These are phyloP conservation scores for Phytophthora quininea DNA, from an alignment of 352 stramenopile species.

Conservation along the genomic window DNA sequence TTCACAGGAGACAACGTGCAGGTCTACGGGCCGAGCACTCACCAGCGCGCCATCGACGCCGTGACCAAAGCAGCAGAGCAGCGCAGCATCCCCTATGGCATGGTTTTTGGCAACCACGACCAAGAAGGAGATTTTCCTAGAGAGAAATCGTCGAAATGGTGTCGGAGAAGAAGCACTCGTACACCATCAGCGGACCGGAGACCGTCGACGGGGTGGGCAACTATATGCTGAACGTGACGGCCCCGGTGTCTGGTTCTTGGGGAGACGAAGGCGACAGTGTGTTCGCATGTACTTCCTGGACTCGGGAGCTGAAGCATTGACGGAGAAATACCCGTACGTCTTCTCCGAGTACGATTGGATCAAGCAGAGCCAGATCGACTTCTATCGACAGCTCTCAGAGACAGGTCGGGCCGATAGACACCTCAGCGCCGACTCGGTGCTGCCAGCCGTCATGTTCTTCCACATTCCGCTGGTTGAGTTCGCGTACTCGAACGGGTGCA, in stretches of 20 bases:
- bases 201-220: conserved; percentile 53
- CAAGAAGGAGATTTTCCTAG: conserved; percentile 46
- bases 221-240: conserved; percentile 55
- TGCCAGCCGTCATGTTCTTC: conserved; percentile 70
- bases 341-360: conserved; percentile 59
- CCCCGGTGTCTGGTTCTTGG: conserved; percentile 40
- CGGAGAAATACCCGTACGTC: conserved; percentile 38
- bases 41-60: conserved; percentile 44
- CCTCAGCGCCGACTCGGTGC: conserved; percentile 15
- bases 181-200: conserved; percentile 43
- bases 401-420: conserved; percentile 24
- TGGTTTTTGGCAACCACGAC: conserved; percentile 73
- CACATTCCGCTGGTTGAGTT: conserved; percentile 69
- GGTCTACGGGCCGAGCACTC: conserved; percentile 24
- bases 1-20: conserved; percentile 69
- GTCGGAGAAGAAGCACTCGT: conserved; percentile 44
- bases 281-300: conserved; percentile 73
- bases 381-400: conserved; percentile 42
- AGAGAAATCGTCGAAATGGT: conserved; percentile 43
- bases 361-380: conserved; percentile 55
- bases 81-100: conserved; percentile 54
- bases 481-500: conserved; percentile 26
- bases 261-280: conserved; percentile 29
- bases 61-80: conserved; percentile 40
- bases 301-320: conserved; percentile 38